phyloP scores from a whole-genome alignment of 1,284 basidiomycete genomes.

The Cryptococcus wingfieldii region DNA sequence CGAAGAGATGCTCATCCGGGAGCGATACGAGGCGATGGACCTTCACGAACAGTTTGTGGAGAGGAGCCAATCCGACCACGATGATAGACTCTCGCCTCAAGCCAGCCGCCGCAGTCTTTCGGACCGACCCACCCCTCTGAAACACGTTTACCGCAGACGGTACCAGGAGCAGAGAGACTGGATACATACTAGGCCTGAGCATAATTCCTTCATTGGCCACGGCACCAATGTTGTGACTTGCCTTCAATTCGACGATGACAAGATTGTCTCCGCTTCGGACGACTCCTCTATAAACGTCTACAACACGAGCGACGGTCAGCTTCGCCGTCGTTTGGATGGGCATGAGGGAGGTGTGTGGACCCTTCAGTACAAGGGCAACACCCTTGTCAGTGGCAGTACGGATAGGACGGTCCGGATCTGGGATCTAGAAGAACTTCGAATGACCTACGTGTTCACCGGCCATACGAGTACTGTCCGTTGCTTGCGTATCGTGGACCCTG shows the following conservation, averaged over 20 bases:
- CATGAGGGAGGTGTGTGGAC: slow-evolving; percentile 97
- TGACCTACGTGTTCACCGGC: slow-evolving; percentile 85
- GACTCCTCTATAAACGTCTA: slow-evolving; percentile 85
- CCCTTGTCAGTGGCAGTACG: slow-evolving; percentile 86
- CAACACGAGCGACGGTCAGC: slow-evolving; percentile 70
- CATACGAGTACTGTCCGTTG: slow-evolving; percentile 81
- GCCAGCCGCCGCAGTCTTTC: too few relatives aligned
- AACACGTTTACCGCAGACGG: slow-evolving; percentile 42
- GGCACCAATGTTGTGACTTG: slow-evolving; percentile 88
- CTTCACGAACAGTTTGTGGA: slow-evolving; percentile 10
- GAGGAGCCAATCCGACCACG: slow-evolving; percentile 24
- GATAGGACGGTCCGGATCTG: slow-evolving; percentile 92
- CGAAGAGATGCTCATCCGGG: slow-evolving; percentile 35
- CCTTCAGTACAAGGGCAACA: slow-evolving; percentile 65
- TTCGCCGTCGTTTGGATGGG: slow-evolving; percentile 70
- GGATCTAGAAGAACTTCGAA: slow-evolving; percentile 73
- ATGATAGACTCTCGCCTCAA: slow-evolving; percentile 6
- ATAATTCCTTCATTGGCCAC: slow-evolving; percentile 77
- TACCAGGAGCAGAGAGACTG: slow-evolving; percentile 60
- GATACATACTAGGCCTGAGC: slow-evolving; percentile 50
- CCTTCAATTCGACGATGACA: slow-evolving; percentile 83
- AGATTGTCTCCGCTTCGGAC: slow-evolving; percentile 76
- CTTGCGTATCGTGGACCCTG: slow-evolving; percentile 50
- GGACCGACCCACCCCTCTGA: slow-evolving; percentile 34
- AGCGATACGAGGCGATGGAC: slow-evolving; percentile 37